These are phyloP conservation scores for Forsythia viridissima DNA, from an alignment of 257 asterid species.

Conservation along the genomic window DNA sequence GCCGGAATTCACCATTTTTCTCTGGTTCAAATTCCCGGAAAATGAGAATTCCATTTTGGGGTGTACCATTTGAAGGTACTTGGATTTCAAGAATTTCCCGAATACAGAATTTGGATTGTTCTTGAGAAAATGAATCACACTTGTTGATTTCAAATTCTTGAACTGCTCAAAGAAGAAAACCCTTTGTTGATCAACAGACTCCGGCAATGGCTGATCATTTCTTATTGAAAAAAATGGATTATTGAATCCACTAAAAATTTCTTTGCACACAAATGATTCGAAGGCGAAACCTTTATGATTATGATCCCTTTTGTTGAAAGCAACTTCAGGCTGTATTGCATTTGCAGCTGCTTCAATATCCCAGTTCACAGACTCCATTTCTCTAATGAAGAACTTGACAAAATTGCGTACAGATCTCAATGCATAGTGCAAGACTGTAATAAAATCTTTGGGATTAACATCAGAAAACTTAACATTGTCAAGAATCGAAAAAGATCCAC, in stretches of 20 bases:
- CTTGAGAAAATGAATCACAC: slow-evolving; percentile 48
- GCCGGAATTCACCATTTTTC: slow-evolving; percentile 69
- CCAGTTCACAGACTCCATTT: slow-evolving; percentile 87
- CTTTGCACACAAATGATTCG: slow-evolving; percentile 83
- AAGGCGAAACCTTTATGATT: slow-evolving; percentile 67
- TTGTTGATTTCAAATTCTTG: slow-evolving; percentile 51
- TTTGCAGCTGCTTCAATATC: slow-evolving; percentile 77
- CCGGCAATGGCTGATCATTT: slow-evolving; percentile 29
- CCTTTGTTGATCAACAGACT: slow-evolving; percentile 36
- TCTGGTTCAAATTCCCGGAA: slow-evolving; percentile 79
- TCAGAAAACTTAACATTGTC: slow-evolving; percentile 59
- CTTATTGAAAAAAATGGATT: slow-evolving; percentile 34
- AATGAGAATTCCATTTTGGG: slow-evolving; percentile 95
- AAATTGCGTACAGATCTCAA: slow-evolving; percentile 70
- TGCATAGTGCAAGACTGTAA: slow-evolving; percentile 60
- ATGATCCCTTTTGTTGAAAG: slow-evolving; percentile 54
- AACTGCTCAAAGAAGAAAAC: slow-evolving; percentile 60
- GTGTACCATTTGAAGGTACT: slow-evolving; percentile 75
- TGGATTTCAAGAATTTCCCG: slow-evolving; percentile 68
- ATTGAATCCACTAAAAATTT: slow-evolving; percentile 63
- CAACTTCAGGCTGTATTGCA: slow-evolving; percentile 50
- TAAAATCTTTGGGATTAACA: slow-evolving; percentile 55
- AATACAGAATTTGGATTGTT: slow-evolving; percentile 56
- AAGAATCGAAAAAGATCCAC: slow-evolving; percentile 77
- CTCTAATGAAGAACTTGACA: slow-evolving; percentile 62